phyloP scores from a whole-genome alignment of 805 yeast species.

The Candida caryicola region DNA sequence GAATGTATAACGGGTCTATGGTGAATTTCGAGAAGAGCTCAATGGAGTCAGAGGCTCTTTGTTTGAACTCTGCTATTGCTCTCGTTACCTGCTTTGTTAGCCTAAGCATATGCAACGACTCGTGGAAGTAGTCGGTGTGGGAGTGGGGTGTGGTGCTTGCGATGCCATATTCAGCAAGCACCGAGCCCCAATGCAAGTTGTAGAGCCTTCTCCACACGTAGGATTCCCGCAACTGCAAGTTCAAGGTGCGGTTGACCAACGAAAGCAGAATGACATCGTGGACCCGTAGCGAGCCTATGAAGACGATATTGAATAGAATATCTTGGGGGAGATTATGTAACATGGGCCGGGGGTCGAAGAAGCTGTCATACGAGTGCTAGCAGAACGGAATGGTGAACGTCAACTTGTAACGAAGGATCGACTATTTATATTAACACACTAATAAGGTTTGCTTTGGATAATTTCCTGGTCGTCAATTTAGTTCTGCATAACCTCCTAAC shows the following conservation, averaged over 20 bases:
- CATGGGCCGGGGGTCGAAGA: neutral
- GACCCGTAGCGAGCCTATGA: conserved; percentile 14
- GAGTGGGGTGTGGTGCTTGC: too few relatives aligned
- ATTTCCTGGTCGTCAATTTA: neutral
- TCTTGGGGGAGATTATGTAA: conserved; percentile 6
- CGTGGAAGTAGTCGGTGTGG: neutral
- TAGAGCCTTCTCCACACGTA: conserved; percentile 9
- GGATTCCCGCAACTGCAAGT: neutral
- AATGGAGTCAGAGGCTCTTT: neutral
- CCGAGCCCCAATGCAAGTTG: conserved; percentile 5
- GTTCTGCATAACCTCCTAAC: neutral
- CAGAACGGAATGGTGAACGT: too few relatives aligned
- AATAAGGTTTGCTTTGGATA: neutral
- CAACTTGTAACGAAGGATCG: too few relatives aligned
- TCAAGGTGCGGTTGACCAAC: neutral
- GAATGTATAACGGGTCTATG: neutral
- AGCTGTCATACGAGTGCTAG: neutral
- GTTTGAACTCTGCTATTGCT: neutral
- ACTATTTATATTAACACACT: too few relatives aligned
- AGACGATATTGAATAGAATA: conserved; percentile 10
- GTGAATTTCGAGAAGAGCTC: neutral
- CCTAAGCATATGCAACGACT: neutral
- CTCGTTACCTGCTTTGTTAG: neutral
- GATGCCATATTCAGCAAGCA: conserved; percentile 6
- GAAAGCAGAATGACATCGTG: conserved; percentile 6